Evolutionary conservation across 208 protist species (phyloP).

Genomic region (Acanthamoeba castellanii): DNA sequence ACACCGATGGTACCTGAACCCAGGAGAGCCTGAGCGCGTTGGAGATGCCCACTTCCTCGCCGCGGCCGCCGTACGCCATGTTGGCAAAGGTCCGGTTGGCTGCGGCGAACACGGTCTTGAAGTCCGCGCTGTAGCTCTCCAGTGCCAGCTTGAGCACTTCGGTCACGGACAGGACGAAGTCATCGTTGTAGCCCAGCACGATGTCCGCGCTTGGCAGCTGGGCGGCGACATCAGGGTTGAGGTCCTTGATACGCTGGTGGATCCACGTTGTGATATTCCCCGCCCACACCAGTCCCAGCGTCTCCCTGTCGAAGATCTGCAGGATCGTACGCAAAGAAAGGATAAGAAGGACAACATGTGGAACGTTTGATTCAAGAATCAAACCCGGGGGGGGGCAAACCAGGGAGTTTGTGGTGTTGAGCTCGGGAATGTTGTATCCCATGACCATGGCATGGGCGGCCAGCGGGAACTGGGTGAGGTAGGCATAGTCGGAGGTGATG

Average conservation of each 20-base stretch:
- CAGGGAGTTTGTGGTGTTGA: background rate
- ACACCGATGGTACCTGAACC: background rate
- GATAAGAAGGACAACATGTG: background rate
- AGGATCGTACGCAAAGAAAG: background rate
- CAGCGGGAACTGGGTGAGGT: background rate
- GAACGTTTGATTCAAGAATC: background rate
- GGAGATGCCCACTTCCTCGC: background rate
- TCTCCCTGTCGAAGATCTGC: background rate
- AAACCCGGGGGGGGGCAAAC: background rate
- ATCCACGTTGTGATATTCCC: background rate
- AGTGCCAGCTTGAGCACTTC: background rate
- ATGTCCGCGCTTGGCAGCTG: background rate
- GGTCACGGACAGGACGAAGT: background rate
- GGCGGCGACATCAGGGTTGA: background rate
- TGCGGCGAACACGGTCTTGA: background rate
- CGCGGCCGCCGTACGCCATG: background rate
- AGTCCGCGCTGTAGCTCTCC: slow-evolving; percentile 14
- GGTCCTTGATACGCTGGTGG: background rate
- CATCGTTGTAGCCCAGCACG: background rate
- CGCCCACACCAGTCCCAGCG: background rate
- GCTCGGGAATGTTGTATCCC: background rate
- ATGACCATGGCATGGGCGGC: background rate
- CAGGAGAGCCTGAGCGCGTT: background rate
- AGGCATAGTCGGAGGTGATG: background rate
- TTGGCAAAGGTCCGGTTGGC: background rate